Evolutionary conservation across 2,329 filamentous ascomycete genomes (phyloP).

Genomic region (Cladobotryum mycophilum): DNA sequence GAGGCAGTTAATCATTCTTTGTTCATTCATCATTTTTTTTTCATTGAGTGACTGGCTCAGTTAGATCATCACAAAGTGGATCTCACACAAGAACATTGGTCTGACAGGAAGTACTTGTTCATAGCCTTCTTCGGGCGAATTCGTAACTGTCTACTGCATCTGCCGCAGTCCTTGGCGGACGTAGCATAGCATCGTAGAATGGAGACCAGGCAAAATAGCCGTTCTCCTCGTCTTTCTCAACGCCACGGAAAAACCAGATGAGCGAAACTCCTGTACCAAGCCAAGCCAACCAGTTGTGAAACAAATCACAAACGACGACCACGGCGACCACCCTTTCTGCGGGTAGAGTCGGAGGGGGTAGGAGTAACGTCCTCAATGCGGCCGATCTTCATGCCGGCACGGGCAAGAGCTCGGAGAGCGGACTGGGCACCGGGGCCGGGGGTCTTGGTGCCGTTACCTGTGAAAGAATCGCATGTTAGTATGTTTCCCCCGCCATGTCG

Average conservation of each 20-base stretch:
- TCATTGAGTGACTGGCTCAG: not conserved
- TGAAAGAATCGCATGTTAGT: conserved; percentile 6
- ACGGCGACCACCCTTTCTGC: conserved; percentile 99
- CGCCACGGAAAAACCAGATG: conserved; percentile 52
- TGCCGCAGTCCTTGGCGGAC: conserved; percentile 20
- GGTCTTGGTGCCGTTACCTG: conserved; percentile 99
- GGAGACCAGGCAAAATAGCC: conserved; percentile 60
- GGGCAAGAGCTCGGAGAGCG: conserved; percentile 95
- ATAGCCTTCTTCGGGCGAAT: conserved; percentile 39
- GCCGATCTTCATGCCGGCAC: conserved; percentile 99
- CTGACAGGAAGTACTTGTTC: conserved; percentile 32
- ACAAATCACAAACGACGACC: conserved; percentile 93
- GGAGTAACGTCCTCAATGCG: conserved; percentile 99
- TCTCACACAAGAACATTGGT: conserved; percentile 9
- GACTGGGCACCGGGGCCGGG: conserved; percentile 98
- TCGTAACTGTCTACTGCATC: conserved; percentile 36
- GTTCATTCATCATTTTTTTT: not conserved
- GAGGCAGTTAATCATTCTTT: not conserved
- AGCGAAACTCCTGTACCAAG: conserved; percentile 31
- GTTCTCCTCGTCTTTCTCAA: conserved; percentile 70
- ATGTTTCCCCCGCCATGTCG: not conserved
- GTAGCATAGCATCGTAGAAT: conserved; percentile 45
- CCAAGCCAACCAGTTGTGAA: not conserved
- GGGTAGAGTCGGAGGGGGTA: conserved; percentile 97
- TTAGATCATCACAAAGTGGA: conserved; percentile 1